phyloP scores from a whole-genome alignment of 371 early-diverging fungal genomes.

The Haplosporangium sp. region DNA sequence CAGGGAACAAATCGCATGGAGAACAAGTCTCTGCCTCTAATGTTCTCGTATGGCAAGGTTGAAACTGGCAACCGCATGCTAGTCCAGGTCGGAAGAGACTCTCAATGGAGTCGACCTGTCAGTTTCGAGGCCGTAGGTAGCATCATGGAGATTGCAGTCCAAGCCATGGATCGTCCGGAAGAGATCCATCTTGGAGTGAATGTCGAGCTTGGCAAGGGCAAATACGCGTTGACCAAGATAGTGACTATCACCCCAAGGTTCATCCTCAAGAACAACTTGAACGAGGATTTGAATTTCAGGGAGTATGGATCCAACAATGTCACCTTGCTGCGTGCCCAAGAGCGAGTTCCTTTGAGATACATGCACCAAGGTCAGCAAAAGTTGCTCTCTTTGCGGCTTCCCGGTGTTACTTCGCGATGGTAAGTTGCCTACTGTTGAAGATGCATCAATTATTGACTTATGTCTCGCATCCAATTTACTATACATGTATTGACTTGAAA shows the following conservation, averaged over 20 bases:
- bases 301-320: constrained; percentile 72
- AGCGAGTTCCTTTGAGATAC: constrained; percentile 77
- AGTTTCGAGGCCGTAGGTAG: constrained; percentile 97
- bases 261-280: constrained; percentile 85
- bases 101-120: constrained; percentile 93
- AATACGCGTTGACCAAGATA: constrained; percentile 82
- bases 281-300: constrained; percentile 79
- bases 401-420: constrained; percentile 83
- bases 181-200: constrained; percentile 87
- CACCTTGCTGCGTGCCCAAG: constrained; percentile 63
- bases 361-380: constrained; percentile 70
- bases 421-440: constrained; percentile 28
- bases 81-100: constrained; percentile 75
- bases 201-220: constrained; percentile 80
- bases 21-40: constrained; percentile 78
- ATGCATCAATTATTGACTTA: background rate
- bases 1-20: constrained; percentile 59
- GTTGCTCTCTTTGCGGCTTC: constrained; percentile 77
- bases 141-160: constrained; percentile 80
- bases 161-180: constrained; percentile 61
- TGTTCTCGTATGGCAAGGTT: constrained; percentile 92
- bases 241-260: constrained; percentile 94
- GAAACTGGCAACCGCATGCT: constrained; percentile 87
- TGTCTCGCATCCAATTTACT: background rate
- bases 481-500: background rate